Evolutionary conservation across 441 rosid genomes (phyloP), one percentile per base, ranked within the genome.

Genomic region (Jatropha podagrica): DNA sequence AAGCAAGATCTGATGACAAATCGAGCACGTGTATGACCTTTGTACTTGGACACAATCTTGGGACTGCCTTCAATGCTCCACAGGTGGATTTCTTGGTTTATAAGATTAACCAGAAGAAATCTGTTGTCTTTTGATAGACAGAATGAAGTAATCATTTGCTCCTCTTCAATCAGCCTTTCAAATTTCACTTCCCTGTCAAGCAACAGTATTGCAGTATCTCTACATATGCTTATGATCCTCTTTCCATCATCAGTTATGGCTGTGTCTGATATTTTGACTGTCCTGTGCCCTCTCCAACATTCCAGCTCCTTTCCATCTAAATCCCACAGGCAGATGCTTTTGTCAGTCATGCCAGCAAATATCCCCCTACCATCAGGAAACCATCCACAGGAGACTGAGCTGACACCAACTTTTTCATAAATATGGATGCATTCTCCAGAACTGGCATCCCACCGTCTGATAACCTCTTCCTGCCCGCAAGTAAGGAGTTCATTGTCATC

Each of bases 1-100:
- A 91, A 88, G 80, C 96, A 89, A 69, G 96, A 89, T 68, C 92
- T 80, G 62, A 91, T 87, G 4, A 88, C 78, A 80, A 89, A 91
- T 48, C 92, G 85, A 51, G 78, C 44, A 48, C 89, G 90, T 42
- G 83, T 86, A 38, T 89, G 92, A 41, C 96, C 93, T 81, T 79
- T 88, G 76, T 87, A 91, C 74, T 82, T 86, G 77, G 85, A 80
- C 38, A 91, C 81, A 58, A 87, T 83, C 64, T 76, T 80, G 55
- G 81, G 62, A 41, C 83, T 87, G 46, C 86, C 83, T 68, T 87
- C 86, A 59, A 91, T 84, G 77, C 77, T 82, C 96, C 93, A 91
- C 4, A 88, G 85, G 81, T 89, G 91, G 69, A 88, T 89, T 78
- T 89, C 92, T 81, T 91, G 88, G 71, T 87, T 87, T 76, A 79